Evolutionary conservation across 2,329 filamentous ascomycete species (phyloP), one percentile per base, ranked within the genome.

Genomic region (Penicillium concentricum): DNA sequence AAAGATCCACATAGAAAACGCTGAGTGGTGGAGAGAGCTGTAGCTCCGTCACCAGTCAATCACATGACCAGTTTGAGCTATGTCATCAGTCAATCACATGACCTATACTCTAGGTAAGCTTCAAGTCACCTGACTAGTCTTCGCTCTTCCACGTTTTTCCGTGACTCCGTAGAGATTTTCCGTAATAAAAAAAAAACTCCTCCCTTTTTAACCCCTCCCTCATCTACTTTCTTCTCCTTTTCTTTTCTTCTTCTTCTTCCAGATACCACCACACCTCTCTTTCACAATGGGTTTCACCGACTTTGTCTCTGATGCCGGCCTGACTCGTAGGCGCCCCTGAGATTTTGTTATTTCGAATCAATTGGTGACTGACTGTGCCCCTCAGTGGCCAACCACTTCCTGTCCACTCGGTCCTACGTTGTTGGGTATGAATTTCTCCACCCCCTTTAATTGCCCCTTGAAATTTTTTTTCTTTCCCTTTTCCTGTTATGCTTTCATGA

Each of bases 321-420:
- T 87, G 61, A 80, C 82, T 71, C 70, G 83, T 84, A 81, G 68
- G 82, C 78, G 62, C 51, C 63, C 60, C 58, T 55, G 54, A 57
- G 53, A 48, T 56, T 63, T 62, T 67, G 49, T 54, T 56, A 60
- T 64, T 61, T 61, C 57, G 56, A 58, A 60, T 54, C 49, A 56
- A 56, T 52, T 56, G 60, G 60, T 61, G 62, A 64, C 71, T 72
- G 71, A 70, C 66, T 61, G 55, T 69, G 65, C 69, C 67, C 65
- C 61, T 69, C 68, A 76, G 74, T 75, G 68, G 74, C 75, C 73
- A 75, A 77, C 72, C 68, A 69, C 66, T 77, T 67, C 72, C 69
- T 77, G 57, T 65, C 70, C 60, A 90, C 87, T 73, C 86, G 88
- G 74, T 90, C 86, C 79, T 93, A 93, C 82, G 87, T 93, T 72